Evolutionary conservation across 805 yeast genomes (phyloP).

Genomic region (Isabelozyma rhagii): DNA sequence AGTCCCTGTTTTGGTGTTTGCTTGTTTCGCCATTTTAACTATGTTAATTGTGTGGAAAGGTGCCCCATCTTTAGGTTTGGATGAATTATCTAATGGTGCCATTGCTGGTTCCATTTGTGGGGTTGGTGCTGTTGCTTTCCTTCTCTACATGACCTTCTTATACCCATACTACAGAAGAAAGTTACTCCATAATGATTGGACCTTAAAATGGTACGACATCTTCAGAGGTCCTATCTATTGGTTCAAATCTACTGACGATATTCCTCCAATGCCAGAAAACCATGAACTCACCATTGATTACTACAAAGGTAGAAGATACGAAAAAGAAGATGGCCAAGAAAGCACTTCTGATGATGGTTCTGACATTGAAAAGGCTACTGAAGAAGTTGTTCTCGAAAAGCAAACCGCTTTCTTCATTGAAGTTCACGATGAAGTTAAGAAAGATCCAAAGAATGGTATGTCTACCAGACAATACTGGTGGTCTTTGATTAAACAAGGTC

Average conservation of each 20-base stretch:
- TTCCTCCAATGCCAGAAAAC: slow-evolving; percentile 68
- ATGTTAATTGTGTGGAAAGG: slow-evolving; percentile 83
- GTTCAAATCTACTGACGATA: slow-evolving; percentile 53
- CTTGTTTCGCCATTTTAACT: slow-evolving; percentile 60
- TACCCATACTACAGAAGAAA: slow-evolving; percentile 63
- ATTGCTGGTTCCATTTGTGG: slow-evolving; percentile 61
- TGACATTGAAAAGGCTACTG: slow-evolving; percentile 9
- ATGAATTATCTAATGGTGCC: slow-evolving; percentile 49
- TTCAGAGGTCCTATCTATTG: slow-evolving; percentile 54
- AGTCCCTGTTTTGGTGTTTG: slow-evolving; percentile 60
- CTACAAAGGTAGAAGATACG: slow-evolving; percentile 56
- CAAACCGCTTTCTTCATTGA: not conserved
- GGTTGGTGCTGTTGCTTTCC: slow-evolving; percentile 56
- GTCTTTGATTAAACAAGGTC: slow-evolving; percentile 41
- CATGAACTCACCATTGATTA: slow-evolving; percentile 56
- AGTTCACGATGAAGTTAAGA: not conserved
- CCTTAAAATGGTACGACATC: slow-evolving; percentile 54
- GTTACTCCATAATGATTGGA: slow-evolving; percentile 63
- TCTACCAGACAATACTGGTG: slow-evolving; percentile 41
- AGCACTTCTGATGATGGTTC: slow-evolving; percentile 11
- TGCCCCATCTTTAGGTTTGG: slow-evolving; percentile 62
- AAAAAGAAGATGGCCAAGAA: not conserved
- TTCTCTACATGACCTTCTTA: slow-evolving; percentile 50
- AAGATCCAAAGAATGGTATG: not conserved
- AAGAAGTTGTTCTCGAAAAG: slow-evolving; percentile 7